A percentile compares a stretch with the other conserved stretches of the same genome.
These are phyloP conservation scores for Lecanicillium sp. DNA, from an alignment of 2,329 filamentous ascomycete genomes.

Conservation along the genomic window DNA sequence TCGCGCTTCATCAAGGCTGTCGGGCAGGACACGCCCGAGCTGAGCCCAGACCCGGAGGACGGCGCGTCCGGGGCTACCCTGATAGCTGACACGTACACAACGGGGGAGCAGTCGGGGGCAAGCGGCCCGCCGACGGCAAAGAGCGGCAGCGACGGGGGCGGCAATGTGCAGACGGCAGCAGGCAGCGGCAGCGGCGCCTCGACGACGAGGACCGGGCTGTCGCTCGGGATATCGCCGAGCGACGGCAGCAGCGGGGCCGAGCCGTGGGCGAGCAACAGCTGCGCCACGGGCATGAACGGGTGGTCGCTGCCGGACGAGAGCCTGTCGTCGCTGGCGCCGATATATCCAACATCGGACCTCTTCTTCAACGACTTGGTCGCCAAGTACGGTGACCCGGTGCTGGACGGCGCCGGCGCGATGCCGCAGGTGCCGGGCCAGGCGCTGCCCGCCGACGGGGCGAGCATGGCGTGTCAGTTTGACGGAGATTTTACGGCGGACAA, in stretches of 20 bases:
- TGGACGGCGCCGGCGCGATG: slow-evolving; percentile 5
- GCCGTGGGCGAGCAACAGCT: neutral
- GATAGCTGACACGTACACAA: neutral
- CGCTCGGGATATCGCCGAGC: slow-evolving; percentile 8
- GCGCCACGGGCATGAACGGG: slow-evolving; percentile 12
- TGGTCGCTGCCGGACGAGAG: slow-evolving; percentile 20
- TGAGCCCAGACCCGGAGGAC: neutral
- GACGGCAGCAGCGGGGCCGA: slow-evolving; percentile 13
- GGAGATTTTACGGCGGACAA: slow-evolving; percentile 47
- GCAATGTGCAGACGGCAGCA: slow-evolving; percentile 1
- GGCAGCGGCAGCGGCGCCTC: neutral
- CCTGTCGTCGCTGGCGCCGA: slow-evolving; percentile 45
- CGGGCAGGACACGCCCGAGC: slow-evolving; percentile 20
- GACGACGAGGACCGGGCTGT: neutral
- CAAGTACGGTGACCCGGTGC: slow-evolving; percentile 24
- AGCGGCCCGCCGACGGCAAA: neutral
- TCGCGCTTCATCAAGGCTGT: slow-evolving; percentile 47
- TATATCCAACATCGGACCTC: slow-evolving; percentile 52
- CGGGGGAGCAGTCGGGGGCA: neutral
- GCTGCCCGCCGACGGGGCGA: slow-evolving; percentile 16
- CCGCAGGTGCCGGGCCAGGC: slow-evolving; percentile 17
- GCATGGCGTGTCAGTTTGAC: slow-evolving; percentile 42
- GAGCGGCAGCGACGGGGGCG: neutral
- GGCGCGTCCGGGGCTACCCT: neutral
- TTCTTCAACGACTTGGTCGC: slow-evolving; percentile 50